Conservation (phyloP, 176 grass and related monocot species). For the Avena insularis region DNA sequence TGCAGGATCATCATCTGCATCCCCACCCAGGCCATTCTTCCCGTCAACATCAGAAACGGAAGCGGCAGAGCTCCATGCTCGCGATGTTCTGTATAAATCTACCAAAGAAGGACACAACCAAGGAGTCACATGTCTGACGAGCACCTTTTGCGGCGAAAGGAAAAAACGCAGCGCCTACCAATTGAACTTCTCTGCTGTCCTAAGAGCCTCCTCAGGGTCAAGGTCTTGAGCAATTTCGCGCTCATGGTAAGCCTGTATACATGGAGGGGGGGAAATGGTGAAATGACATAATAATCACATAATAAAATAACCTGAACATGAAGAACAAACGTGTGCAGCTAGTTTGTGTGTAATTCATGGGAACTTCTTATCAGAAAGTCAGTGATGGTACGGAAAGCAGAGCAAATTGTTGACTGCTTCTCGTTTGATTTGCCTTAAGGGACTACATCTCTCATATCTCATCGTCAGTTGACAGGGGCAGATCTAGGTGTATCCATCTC, state of each 20-base stretch:
- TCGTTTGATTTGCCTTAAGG: background rate
- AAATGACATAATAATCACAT: constrained; percentile 20
- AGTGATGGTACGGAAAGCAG: background rate
- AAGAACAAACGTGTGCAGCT: background rate
- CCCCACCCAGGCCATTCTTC: constrained; percentile 36
- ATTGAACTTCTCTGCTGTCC: constrained; percentile 39
- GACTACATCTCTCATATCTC: background rate
- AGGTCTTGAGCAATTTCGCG: constrained; percentile 48
- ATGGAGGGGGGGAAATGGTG: constrained; percentile 17
- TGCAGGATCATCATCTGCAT: constrained; percentile 37
- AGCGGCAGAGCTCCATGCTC: constrained; percentile 57
- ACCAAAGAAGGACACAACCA: background rate
- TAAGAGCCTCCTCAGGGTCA: constrained; percentile 41
- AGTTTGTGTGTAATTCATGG: background rate
- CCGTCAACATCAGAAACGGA: constrained; percentile 49
- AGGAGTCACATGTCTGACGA: constrained; percentile 2
- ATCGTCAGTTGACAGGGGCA: too few species aligned
- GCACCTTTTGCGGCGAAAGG: background rate
- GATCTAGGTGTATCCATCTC: background rate
- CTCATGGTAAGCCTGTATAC: constrained; percentile 53
- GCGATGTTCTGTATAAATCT: constrained; percentile 53
- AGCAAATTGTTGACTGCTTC: background rate
- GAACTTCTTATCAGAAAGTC: background rate
- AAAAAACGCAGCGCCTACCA: constrained; percentile 43
- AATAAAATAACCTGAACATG: background rate